phyloP scores from a whole-genome alignment of 2,329 filamentous ascomycete genomes.

The Colletotrichum godetiae region DNA sequence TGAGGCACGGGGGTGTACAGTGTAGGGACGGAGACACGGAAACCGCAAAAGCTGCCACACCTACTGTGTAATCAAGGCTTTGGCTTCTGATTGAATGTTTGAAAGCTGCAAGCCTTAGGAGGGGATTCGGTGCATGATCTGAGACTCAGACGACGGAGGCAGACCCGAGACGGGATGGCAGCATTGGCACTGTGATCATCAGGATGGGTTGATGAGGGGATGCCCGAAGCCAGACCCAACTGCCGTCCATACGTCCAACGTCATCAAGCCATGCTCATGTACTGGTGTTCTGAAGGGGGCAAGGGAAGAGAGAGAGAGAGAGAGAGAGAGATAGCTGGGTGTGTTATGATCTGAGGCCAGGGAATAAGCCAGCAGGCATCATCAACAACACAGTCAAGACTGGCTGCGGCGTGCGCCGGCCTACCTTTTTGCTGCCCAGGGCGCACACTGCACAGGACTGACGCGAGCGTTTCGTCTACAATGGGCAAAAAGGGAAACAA shows the following conservation, averaged over 20 bases:
- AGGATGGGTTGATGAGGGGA: slow-evolving; percentile 4
- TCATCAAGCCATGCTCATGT: slow-evolving; percentile 24
- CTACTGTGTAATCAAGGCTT: neutral
- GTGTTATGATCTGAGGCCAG: slow-evolving; percentile 21
- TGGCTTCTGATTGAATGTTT: neutral
- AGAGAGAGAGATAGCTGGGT: neutral
- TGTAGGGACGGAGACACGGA: neutral
- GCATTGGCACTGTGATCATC: neutral
- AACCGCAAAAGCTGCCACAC: neutral
- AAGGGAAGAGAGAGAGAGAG: neutral
- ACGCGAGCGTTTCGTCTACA: slow-evolving; percentile 15
- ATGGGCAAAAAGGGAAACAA: neutral
- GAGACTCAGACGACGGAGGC: neutral
- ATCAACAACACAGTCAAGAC: neutral
- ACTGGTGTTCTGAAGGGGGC: neutral
- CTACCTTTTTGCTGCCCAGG: neutral
- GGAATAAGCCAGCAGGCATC: slow-evolving; percentile 20
- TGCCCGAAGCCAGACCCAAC: neutral
- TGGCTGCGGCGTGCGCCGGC: neutral
- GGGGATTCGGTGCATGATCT: neutral
- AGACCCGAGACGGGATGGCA: slow-evolving; percentile 1
- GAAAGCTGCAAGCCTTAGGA: neutral
- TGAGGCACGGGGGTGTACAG: slow-evolving; percentile 8
- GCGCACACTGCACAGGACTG: neutral
- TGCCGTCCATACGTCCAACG: slow-evolving; percentile 28